phyloP scores from a whole-genome alignment of 495 filamentous ascomycete genomes.

The Friedmanniomyces endolithicus region DNA sequence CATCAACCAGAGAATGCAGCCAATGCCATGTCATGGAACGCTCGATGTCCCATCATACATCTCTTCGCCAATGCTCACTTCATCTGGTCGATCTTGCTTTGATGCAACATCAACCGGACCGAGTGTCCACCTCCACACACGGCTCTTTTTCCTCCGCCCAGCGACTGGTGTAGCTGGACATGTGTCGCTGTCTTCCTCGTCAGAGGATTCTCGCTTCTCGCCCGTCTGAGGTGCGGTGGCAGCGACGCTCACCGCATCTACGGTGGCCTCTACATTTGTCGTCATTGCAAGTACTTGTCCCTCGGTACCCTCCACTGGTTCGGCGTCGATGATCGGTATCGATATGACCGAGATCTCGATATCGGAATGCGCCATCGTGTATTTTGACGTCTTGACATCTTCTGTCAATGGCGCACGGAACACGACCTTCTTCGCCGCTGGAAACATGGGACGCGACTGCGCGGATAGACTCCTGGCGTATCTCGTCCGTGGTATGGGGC shows the following conservation, averaged over 20 bases:
- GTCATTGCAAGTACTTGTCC: neutral
- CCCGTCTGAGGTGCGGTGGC: slow-evolving; percentile 17
- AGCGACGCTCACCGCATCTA: neutral
- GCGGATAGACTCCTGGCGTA: slow-evolving; percentile 31
- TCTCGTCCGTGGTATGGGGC: slow-evolving; percentile 26
- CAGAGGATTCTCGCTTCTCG: slow-evolving; percentile 36
- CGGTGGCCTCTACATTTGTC: neutral
- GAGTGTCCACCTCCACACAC: slow-evolving; percentile 49
- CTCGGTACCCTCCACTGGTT: slow-evolving; percentile 13
- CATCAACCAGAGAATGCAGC: neutral
- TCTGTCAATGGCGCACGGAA: slow-evolving; percentile 43
- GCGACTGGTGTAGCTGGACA: slow-evolving; percentile 41
- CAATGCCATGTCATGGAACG: neutral
- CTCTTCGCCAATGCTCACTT: neutral
- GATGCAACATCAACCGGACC: slow-evolving; percentile 25
- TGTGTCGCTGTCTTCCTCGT: slow-evolving; percentile 36
- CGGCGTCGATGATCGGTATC: slow-evolving; percentile 8
- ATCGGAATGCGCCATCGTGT: slow-evolving; percentile 42
- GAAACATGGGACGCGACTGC: slow-evolving; percentile 40
- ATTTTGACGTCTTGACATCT: slow-evolving; percentile 41
- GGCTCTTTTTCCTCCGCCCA: slow-evolving; percentile 37
- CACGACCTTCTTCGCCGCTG: slow-evolving; percentile 44
- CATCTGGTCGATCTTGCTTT: neutral
- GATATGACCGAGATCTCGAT: slow-evolving; percentile 21
- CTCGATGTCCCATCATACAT: neutral